Evolutionary conservation across 345 rosid species (phyloP).

Genomic region (Diplotaxis tenuifolia): DNA sequence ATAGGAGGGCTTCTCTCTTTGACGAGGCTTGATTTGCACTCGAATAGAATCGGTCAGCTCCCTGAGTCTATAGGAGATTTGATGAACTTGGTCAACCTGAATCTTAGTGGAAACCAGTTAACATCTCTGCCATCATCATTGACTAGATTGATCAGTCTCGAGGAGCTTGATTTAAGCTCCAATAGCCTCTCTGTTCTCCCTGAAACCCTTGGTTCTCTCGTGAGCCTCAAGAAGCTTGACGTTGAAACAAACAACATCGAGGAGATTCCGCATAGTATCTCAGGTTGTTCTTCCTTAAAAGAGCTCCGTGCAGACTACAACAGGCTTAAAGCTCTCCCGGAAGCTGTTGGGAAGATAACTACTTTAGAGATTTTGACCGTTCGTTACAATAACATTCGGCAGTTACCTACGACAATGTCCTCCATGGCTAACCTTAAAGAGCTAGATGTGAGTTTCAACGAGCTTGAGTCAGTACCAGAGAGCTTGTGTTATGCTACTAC

Average conservation of each 20-base stretch:
- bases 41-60: slow-evolving; percentile 67
- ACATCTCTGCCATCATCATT: slow-evolving; percentile 63
- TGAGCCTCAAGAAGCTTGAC: slow-evolving; percentile 57
- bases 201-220: slow-evolving; percentile 69
- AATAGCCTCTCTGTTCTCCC: slow-evolving; percentile 63
- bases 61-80: slow-evolving; percentile 82
- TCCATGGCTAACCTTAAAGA: slow-evolving; percentile 72
- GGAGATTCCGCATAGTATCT: slow-evolving; percentile 84
- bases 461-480: slow-evolving; percentile 95
- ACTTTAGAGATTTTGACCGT: slow-evolving; percentile 71
- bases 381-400: slow-evolving; percentile 89
- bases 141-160: slow-evolving; percentile 64
- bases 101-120: slow-evolving; percentile 77
- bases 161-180: slow-evolving; percentile 85
- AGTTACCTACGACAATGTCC: slow-evolving; percentile 89
- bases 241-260: slow-evolving; percentile 84
- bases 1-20: slow-evolving; percentile 79
- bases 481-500: slow-evolving; percentile 83
- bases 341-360: slow-evolving; percentile 87
- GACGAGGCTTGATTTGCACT: slow-evolving; percentile 72
- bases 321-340: slow-evolving; percentile 94
- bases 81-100: slow-evolving; percentile 54
- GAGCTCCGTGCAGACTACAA: slow-evolving; percentile 89
- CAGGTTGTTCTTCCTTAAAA: slow-evolving; percentile 60
- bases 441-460: slow-evolving; percentile 93